Conservation (phyloP, 2,329 filamentous ascomycete species). For the Claviceps cyperi region DNA sequence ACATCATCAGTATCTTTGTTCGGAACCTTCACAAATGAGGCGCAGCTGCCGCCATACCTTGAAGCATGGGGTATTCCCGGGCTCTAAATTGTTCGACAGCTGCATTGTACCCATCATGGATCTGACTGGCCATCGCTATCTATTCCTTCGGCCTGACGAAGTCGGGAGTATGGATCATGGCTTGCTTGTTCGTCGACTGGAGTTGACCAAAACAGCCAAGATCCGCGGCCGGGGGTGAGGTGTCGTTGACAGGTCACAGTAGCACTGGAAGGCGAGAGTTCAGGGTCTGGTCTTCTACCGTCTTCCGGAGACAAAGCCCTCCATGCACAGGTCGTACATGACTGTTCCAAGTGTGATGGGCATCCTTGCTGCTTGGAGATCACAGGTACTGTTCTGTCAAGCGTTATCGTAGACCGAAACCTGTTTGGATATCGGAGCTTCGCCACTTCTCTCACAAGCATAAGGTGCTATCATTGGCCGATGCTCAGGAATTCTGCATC, state of each 20-base stretch:
- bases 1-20: neutral
- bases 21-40: neutral
- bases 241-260: too few species aligned
- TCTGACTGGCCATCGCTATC: neutral
- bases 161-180: too few species aligned
- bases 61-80: constrained; percentile 54
- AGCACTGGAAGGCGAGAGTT: neutral
- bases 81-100: constrained; percentile 43
- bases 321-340: neutral
- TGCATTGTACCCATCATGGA: constrained; percentile 33
- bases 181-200: too few species aligned
- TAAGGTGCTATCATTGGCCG: neutral
- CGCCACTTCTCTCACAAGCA: constrained; percentile 15
- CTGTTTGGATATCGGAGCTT: constrained; percentile 7
- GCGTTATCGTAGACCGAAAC: neutral
- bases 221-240: neutral
- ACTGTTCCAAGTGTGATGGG: neutral
- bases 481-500: neutral
- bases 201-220: neutral
- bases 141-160: too few species aligned
- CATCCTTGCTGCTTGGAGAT: neutral
- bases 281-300: neutral
- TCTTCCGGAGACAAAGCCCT: neutral
- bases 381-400: neutral
- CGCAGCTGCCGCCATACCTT: constrained; percentile 29